phyloP scores from a whole-genome alignment of 2,329 filamentous ascomycete species.

The Shiraia sp. region DNA sequence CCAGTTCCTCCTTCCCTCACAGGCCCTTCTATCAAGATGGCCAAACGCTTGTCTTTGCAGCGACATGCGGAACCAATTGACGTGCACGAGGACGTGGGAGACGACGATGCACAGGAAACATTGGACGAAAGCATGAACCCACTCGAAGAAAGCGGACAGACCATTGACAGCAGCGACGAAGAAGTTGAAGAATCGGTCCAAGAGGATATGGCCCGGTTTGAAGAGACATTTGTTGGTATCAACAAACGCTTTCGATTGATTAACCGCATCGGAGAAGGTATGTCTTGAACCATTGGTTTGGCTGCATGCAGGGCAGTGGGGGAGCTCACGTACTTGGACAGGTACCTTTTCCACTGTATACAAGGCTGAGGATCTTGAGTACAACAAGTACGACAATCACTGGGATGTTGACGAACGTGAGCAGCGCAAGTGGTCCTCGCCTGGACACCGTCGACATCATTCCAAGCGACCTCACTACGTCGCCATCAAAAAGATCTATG shows the following conservation, averaged over 20 bases:
- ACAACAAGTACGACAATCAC: slow-evolving; percentile 79
- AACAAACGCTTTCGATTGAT: slow-evolving; percentile 84
- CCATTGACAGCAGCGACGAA: slow-evolving; percentile 54
- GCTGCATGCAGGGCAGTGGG: slow-evolving; percentile 27
- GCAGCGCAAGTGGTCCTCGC: slow-evolving; percentile 68
- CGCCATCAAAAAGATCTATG: slow-evolving; percentile 99
- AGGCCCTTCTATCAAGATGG: slow-evolving; percentile 25
- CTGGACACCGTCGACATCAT: slow-evolving; percentile 60
- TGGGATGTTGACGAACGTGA: slow-evolving; percentile 78
- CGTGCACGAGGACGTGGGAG: slow-evolving; percentile 33
- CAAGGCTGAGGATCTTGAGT: slow-evolving; percentile 92
- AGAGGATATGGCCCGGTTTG: slow-evolving; percentile 85
- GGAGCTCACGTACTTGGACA: slow-evolving; percentile 47
- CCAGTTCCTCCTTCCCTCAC: slow-evolving; percentile 3
- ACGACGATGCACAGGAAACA: slow-evolving; percentile 45
- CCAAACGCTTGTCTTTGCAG: slow-evolving; percentile 34
- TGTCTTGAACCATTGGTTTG: slow-evolving; percentile 25
- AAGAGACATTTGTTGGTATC: slow-evolving; percentile 81
- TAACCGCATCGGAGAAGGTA: slow-evolving; percentile 96
- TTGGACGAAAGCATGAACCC: slow-evolving; percentile 55
- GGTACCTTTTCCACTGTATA: slow-evolving; percentile 99
- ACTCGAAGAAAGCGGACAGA: slow-evolving; percentile 55
- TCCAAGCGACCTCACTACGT: slow-evolving; percentile 71
- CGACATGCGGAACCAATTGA: slow-evolving; percentile 32
- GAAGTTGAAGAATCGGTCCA: slow-evolving; percentile 70